These are phyloP conservation scores for Vigna trinervia DNA, from an alignment of 306 rosid species.

Conservation along the genomic window DNA sequence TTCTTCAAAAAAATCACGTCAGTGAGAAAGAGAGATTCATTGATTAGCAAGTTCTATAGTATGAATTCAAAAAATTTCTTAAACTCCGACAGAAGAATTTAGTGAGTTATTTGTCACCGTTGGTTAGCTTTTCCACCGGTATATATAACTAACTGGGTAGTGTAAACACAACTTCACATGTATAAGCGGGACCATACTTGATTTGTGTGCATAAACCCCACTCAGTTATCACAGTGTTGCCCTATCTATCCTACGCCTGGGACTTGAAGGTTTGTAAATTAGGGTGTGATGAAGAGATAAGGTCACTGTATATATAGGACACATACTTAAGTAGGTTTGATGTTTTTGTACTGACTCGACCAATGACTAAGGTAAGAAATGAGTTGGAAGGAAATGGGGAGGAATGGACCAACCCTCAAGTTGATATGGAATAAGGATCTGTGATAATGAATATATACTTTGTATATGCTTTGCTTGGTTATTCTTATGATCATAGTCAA, in stretches of 20 bases:
- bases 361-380: neutral
- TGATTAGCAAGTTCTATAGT: neutral
- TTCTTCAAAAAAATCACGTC: too few species aligned
- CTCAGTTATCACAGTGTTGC: conserved; percentile 16
- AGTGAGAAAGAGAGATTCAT: neutral
- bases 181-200: conserved; percentile 33
- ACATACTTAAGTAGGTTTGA: neutral
- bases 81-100: neutral
- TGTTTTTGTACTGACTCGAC: neutral
- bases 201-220: conserved; percentile 36
- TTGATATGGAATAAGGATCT: neutral
- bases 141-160: neutral
- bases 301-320: neutral
- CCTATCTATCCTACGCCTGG: conserved; percentile 25
- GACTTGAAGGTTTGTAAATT: neutral
- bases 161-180: conserved; percentile 24
- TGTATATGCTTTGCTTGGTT: neutral
- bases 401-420: neutral
- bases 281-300: neutral
- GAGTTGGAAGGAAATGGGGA: neutral
- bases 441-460: neutral
- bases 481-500: neutral
- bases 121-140: neutral
- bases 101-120: neutral
- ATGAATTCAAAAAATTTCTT: neutral